These are phyloP conservation scores for Cocos nucifera DNA, from an alignment of 176 grass and related monocot genomes.

Conservation along the genomic window DNA sequence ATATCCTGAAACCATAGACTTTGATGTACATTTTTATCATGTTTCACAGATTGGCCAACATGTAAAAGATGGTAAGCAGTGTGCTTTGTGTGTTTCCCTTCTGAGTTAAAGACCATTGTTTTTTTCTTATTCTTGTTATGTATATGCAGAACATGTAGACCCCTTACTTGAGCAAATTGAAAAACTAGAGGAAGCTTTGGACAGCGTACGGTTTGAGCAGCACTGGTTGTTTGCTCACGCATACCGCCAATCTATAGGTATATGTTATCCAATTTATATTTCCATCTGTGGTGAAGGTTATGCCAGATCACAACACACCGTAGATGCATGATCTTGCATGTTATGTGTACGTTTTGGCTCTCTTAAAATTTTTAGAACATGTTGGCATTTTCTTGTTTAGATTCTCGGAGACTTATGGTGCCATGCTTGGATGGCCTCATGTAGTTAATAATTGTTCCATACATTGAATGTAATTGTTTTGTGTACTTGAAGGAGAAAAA, in stretches of 20 bases:
- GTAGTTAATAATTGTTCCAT: too few relatives aligned
- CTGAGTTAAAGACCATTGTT: background rate
- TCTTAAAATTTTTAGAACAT: too few relatives aligned
- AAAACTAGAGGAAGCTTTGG: conserved; percentile 80
- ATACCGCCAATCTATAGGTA: conserved; percentile 78
- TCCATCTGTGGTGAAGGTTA: too few relatives aligned
- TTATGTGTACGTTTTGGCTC: too few relatives aligned
- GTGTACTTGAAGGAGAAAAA: too few relatives aligned
- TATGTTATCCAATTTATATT: conserved; percentile 2
- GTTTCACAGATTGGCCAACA: conserved; percentile 73
- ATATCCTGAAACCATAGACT: conserved; percentile 87
- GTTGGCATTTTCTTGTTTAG: too few relatives aligned
- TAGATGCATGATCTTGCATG: too few relatives aligned
- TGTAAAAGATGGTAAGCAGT: conserved; percentile 66
- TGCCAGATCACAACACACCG: too few relatives aligned
- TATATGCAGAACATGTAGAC: conserved; percentile 64
- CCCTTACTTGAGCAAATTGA: conserved; percentile 82
- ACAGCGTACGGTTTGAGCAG: conserved; percentile 87
- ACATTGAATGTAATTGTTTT: too few relatives aligned
- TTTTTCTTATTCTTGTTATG: conserved; percentile 14
- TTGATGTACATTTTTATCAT: conserved; percentile 72
- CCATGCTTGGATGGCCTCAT: too few relatives aligned
- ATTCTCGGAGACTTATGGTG: too few relatives aligned
- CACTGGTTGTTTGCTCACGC: conserved; percentile 87
- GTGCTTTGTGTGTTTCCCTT: background rate